Evolutionary conservation across 176 grass and related monocot species (phyloP).

Genomic region (Themeda triandra): DNA sequence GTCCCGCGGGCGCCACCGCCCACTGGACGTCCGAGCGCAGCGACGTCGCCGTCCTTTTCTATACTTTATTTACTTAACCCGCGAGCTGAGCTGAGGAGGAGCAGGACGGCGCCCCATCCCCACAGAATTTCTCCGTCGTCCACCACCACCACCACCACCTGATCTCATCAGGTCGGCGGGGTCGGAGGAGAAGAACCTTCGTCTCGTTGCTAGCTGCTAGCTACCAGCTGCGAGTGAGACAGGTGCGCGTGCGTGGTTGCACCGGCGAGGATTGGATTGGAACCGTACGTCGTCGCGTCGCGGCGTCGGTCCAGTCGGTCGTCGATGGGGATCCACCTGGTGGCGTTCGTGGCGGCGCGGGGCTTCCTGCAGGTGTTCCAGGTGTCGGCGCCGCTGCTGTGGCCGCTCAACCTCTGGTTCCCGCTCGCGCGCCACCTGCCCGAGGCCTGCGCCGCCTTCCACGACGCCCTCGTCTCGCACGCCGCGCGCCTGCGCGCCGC

Average conservation of each 20-base stretch:
- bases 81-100: too few relatives aligned
- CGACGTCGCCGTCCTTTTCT: too few relatives aligned
- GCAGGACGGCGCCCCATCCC: too few relatives aligned
- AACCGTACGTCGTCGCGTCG: not conserved
- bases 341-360: slow-evolving; percentile 24
- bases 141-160: too few relatives aligned
- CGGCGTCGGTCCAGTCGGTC: too few relatives aligned
- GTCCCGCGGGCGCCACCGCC: not conserved
- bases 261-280: not conserved
- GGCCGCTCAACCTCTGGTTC: slow-evolving; percentile 35
- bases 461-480: not conserved
- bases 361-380: slow-evolving; percentile 30
- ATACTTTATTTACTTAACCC: too few relatives aligned
- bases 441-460: slow-evolving; percentile 29
- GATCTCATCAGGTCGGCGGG: too few relatives aligned
- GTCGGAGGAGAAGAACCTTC: too few relatives aligned
- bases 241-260: too few relatives aligned
- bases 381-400: slow-evolving; percentile 30
- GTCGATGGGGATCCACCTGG: slow-evolving; percentile 40
- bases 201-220: too few relatives aligned
- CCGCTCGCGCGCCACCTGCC: slow-evolving; percentile 27
- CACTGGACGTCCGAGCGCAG: not conserved
- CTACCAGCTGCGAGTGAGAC: too few relatives aligned
- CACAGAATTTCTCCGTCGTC: too few relatives aligned
- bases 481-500: slow-evolving; percentile 14